Percentiles rank a stretch among this genome's conserved stretches.
Conservation (phyloP, 2,329 filamentous ascomycete genomes). For the Ceratocystis harringtonii region DNA sequence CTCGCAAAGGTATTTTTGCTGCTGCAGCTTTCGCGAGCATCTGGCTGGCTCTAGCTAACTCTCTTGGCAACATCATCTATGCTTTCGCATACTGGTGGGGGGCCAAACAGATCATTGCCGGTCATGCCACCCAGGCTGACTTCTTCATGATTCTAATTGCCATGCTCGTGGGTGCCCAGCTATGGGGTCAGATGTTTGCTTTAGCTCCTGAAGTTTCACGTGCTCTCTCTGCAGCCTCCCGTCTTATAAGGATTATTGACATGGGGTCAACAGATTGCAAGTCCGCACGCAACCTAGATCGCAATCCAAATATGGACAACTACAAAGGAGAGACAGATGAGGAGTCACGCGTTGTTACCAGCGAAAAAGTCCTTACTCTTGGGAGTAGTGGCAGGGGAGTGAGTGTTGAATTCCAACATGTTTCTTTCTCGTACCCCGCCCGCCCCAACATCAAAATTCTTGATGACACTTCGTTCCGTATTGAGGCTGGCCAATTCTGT, state of each 20-base stretch:
- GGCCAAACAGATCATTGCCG: constrained; percentile 50
- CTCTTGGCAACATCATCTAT: constrained; percentile 51
- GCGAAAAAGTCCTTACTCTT: not conserved
- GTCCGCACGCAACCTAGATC: constrained; percentile 14
- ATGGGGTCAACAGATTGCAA: constrained; percentile 24
- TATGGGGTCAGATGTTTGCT: constrained; percentile 61
- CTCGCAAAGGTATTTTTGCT: constrained; percentile 39
- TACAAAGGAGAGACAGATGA: constrained; percentile 24
- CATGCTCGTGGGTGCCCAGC: constrained; percentile 56
- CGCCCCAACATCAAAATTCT: constrained; percentile 44
- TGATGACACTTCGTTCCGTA: constrained; percentile 38
- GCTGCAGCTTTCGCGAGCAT: constrained; percentile 39
- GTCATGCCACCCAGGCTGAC: constrained; percentile 47
- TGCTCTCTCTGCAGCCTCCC: constrained; percentile 44
- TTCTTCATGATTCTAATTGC: constrained; percentile 62
- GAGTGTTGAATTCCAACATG: constrained; percentile 38
- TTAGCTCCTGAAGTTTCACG: constrained; percentile 60
- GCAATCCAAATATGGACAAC: constrained; percentile 19
- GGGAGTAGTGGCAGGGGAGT: constrained; percentile 22
- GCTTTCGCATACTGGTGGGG: constrained; percentile 73
- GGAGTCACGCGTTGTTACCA: constrained; percentile 23
- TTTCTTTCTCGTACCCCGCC: constrained; percentile 51
- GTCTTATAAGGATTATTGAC: constrained; percentile 39
- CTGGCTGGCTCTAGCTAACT: constrained; percentile 46
- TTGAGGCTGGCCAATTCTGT: constrained; percentile 44